Base-by-base conservation (phyloP, 257 asterid species). In the Solanum chiquidenum region DNA sequence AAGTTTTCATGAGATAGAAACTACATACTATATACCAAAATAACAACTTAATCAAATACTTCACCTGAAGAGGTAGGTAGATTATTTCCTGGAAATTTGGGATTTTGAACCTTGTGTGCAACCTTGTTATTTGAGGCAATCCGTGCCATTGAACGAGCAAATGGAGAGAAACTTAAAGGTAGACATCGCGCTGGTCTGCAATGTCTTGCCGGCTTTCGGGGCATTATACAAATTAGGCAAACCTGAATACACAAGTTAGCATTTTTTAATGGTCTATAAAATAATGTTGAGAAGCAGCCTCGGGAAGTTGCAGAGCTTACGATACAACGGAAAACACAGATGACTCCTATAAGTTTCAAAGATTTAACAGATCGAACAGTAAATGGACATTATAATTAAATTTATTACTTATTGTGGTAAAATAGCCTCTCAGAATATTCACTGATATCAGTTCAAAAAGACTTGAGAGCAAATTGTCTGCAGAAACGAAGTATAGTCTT, bases 121-220 rank as follows among this genome's bases (percentile, higher is more conserved):
- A 89, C 88, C 89, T 83, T 94, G 86, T 88, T 90, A 74, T 90
- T 87, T 38, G 91, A 86, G 11, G 91, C 87, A 83, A 93, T 89
- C 83, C 89, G 86, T 86, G 96, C 93, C 90, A 93, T 85, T 42
- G 93, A 87, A 86, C 98, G 94, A 82, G 93, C 91, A 90, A 96
- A 95, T 27, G 96, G 94, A 38, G 99, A 93, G 89, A 96, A 96
- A 46, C 96, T 90, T 25, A 91, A 86, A 1, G 93, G 96, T 40
- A 71, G 92, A 75, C 71, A 44, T 83, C 94, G 89, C 11, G 20
- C 16, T 71, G 85, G 71, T 6, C 71, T 91, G 52, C 86, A 86
- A 72, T 79, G 87, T 87, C 91, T 89, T 84, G 86, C 85, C 3
- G 91, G 92, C 86, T 92, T 92, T 75, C 92, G 91, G 4, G 97